Evolutionary conservation across 2,329 filamentous ascomycete genomes (phyloP), one percentile per base, ranked within the genome.

Genomic region (Fusarium gaditjirri): DNA sequence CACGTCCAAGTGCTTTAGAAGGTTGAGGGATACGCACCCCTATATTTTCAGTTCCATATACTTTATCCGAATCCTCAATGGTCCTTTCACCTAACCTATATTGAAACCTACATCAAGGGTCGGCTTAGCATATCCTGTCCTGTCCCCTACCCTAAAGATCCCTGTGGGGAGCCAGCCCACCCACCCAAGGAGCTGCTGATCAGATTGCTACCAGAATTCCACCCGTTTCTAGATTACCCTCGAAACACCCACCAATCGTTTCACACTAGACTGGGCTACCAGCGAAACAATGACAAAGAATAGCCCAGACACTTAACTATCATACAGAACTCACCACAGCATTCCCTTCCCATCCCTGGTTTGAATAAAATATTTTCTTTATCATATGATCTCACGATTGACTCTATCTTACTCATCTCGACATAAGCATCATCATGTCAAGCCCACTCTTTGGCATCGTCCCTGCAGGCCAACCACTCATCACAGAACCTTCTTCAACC

Each of bases 391-490:
- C 38, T 27, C 17, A 13, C 44, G 38, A 17, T 38, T 16, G 13
- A 35, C 27, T 16, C n/a, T 33, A 31, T 33, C 44, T 1, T 10
- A 41, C 23, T 42, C 27, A 33, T 44, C 36, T 44, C 17, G 25
- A 19, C 50, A 33, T 27, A 39, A 21, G 17, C 35, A 29, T 21
- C 61, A 61, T 36, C 35, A 52, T 70, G 54, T 65, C 62, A 33
- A 41, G 49, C 21, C 84, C 84, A 61, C 84, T 87, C 68, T 90
- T 91, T 76, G 89, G 89, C 77, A 83, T 91, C 72, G 84, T 92
- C 62, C 89, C 90, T 17, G 86, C 89, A 29, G 89, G 89, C 63
- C 87, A 87, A 67, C 86, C 88, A 4, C 83, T 90, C 56, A 83
- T 91, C 64, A 88, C 86, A 4, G 78, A 81, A 3, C 89, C 90